Conservation (phyloP, 2,329 filamentous ascomycete species). For the Pseudogymnoascus sp. region DNA sequence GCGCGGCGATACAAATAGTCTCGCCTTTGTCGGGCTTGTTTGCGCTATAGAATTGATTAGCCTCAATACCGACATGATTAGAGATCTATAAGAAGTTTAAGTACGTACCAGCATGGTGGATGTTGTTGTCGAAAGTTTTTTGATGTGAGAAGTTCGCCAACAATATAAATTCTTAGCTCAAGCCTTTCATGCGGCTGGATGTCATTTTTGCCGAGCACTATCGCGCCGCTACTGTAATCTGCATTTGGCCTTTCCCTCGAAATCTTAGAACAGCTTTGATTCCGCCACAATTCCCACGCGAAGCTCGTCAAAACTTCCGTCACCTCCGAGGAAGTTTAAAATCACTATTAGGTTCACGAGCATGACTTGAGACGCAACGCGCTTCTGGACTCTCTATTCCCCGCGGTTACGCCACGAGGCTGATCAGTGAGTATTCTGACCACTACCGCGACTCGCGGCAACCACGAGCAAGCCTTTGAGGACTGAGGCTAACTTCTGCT, state of each 20-base stretch:
- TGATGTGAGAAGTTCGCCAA: conserved; percentile 9
- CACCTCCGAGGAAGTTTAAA: conserved; percentile 12
- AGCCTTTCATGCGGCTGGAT: conserved; percentile 13
- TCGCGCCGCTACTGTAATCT: conserved; percentile 10
- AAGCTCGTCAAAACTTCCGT: conserved; percentile 13
- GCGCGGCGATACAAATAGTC: conserved; percentile 90
- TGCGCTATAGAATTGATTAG: conserved; percentile 36
- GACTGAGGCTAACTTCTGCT: conserved; percentile 11
- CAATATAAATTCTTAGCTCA: conserved; percentile 18
- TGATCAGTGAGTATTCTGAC: conserved; percentile 14
- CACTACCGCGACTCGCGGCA: background rate
- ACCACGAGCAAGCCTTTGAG: background rate
- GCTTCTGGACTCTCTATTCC: conserved; percentile 19
- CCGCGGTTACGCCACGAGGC: conserved; percentile 25
- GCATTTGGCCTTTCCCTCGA: conserved; percentile 8
- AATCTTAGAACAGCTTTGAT: conserved; percentile 9
- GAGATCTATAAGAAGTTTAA: conserved; percentile 2
- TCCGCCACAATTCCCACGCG: conserved; percentile 13
- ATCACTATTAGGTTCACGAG: conserved; percentile 12
- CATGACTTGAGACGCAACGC: conserved; percentile 25
- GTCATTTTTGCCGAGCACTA: conserved; percentile 11
- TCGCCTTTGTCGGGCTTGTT: conserved; percentile 68
- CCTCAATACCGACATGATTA: conserved; percentile 11
- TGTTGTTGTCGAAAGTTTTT: conserved; percentile 10
- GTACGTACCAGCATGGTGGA: conserved; percentile 8